Conservation (phyloP, 1,284 basidiomycete genomes). For the Ganoderma leucocontextum region DNA sequence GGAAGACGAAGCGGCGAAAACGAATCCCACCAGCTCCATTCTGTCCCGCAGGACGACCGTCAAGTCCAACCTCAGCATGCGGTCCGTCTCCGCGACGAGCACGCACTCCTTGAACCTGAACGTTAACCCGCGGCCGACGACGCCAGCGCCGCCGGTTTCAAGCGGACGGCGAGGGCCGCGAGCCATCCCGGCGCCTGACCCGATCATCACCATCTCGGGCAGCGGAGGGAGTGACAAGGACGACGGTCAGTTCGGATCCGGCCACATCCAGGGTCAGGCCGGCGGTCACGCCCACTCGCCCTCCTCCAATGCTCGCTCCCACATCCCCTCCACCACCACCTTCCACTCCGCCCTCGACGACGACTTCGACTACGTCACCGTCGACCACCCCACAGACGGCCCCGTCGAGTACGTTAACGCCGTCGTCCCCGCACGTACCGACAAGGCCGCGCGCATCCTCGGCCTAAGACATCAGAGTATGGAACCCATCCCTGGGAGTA, state of each 20-base stretch:
- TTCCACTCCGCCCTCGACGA: conserved; percentile 50
- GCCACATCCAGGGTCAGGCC: conserved; percentile 18
- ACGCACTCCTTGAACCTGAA: conserved; percentile 16
- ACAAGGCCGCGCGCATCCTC: conserved; percentile 75
- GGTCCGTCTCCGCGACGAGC: conserved; percentile 36
- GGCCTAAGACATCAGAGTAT: conserved; percentile 79
- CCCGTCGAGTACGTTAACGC: conserved; percentile 30
- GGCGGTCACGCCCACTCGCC: conserved; percentile 8
- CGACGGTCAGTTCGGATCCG: conserved; percentile 15
- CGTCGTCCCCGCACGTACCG: conserved; percentile 38
- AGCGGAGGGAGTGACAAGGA: conserved; percentile 29
- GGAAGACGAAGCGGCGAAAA: conserved; percentile 34
- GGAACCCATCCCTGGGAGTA: conserved; percentile 82
- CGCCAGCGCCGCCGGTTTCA: conserved; percentile 3
- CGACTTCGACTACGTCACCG: conserved; percentile 77
- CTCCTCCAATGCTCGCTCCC: conserved; percentile 24
- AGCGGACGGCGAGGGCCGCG: conserved; percentile 31
- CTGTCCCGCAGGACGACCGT: conserved; percentile 35
- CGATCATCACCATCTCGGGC: conserved; percentile 45
- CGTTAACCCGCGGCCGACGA: neutral
- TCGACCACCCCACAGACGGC: conserved; percentile 42
- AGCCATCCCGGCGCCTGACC: conserved; percentile 44
- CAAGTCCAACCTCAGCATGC: conserved; percentile 37
- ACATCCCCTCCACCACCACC: conserved; percentile 30
- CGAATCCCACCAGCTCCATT: conserved; percentile 25